phyloP scores from a whole-genome alignment of 2,329 filamentous ascomycete species.

The Akanthomyces muscarius region DNA sequence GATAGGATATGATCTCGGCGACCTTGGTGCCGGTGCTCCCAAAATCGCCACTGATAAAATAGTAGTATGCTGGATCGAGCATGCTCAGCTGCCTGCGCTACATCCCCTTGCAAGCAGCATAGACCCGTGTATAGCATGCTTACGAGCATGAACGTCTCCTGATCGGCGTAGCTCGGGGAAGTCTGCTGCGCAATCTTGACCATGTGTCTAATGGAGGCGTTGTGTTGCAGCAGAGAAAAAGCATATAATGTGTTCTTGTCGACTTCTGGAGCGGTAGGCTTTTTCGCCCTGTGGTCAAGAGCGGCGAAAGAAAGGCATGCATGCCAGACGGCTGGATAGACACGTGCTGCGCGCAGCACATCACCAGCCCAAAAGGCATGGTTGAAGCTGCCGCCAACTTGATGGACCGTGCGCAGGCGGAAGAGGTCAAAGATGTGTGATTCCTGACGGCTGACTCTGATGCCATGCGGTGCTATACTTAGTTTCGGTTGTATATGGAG shows the following conservation, averaged over 20 bases:
- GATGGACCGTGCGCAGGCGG: slow-evolving; percentile 3
- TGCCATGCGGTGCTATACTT: not conserved
- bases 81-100: slow-evolving; percentile 1
- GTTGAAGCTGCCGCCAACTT: slow-evolving; percentile 13
- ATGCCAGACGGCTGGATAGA: slow-evolving; percentile 14
- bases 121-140: slow-evolving; percentile 12
- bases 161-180: slow-evolving; percentile 7
- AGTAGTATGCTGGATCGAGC: not conserved
- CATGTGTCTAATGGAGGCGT: slow-evolving; percentile 11
- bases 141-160: slow-evolving; percentile 13
- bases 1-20: slow-evolving; percentile 6
- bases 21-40: slow-evolving; percentile 9
- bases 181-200: slow-evolving; percentile 1
- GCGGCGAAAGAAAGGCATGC: slow-evolving; percentile 12
- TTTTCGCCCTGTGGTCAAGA: slow-evolving; percentile 8
- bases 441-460: not conserved
- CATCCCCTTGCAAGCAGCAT: slow-evolving; percentile 7
- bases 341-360: not conserved
- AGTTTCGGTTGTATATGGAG: not conserved
- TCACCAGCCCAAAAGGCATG: slow-evolving; percentile 8
- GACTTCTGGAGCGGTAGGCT: not conserved
- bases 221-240: slow-evolving; percentile 11
- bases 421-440: slow-evolving; percentile 7
- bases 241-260: not conserved
- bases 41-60: slow-evolving; percentile 12